Percentiles rank a stretch among this genome's conserved stretches.
phyloP scores from a whole-genome alignment of 306 rosid species.

The Benincasa hispida region DNA sequence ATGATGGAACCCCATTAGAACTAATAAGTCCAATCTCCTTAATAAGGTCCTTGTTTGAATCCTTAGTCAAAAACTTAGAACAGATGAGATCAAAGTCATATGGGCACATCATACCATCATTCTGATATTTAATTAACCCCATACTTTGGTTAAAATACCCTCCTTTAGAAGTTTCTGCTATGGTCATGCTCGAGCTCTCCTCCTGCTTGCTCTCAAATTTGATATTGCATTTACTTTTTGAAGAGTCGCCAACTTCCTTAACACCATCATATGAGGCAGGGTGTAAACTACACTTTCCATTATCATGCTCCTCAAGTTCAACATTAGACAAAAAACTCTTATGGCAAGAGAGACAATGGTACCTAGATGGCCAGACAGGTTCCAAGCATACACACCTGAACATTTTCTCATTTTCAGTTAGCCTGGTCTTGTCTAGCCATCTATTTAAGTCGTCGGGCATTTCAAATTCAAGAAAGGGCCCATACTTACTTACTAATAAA shows the following conservation, averaged over 20 bases:
- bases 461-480: conserved; percentile 51
- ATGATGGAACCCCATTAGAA: conserved; percentile 54
- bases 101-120: conserved; percentile 53
- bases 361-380: conserved; percentile 66
- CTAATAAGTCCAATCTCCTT: conserved; percentile 76
- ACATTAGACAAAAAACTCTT: conserved; percentile 41
- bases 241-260: conserved; percentile 40
- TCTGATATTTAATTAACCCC: conserved; percentile 57
- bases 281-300: conserved; percentile 53
- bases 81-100: conserved; percentile 60
- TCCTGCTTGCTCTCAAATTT: conserved; percentile 35
- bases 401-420: conserved; percentile 49
- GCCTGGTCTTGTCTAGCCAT: conserved; percentile 32
- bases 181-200: conserved; percentile 32
- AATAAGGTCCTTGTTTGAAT: conserved; percentile 60
- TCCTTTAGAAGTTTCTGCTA: conserved; percentile 22
- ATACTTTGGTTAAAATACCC: conserved; percentile 38
- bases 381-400: conserved; percentile 84
- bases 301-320: conserved; percentile 69
- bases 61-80: conserved; percentile 59
- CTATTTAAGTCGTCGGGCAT: conserved; percentile 34
- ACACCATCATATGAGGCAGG: conserved; percentile 29
- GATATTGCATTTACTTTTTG: conserved; percentile 42
- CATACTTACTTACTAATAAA: conserved; percentile 58
- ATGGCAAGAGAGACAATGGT: conserved; percentile 84